Percentiles rank a stretch among this genome's conserved stretches.
Evolutionary conservation across 805 yeast genomes (phyloP).

Genomic region (Scheffersomyces coipomensis): DNA sequence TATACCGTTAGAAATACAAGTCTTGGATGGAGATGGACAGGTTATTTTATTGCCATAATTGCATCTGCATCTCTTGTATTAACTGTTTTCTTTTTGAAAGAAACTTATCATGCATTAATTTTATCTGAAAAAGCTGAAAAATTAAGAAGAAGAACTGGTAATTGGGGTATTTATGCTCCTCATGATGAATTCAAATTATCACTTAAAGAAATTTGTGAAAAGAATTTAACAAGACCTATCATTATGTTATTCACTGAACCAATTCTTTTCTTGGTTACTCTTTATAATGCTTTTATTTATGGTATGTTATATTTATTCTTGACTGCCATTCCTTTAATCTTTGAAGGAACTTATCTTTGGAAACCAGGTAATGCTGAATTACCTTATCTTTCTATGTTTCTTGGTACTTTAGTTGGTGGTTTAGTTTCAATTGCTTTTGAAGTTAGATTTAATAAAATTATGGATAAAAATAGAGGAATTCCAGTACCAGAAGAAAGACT

Average conservation of each 20-base stretch:
- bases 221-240: conserved; percentile 35
- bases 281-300: conserved; percentile 49
- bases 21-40: conserved; percentile 58
- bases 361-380: conserved; percentile 64
- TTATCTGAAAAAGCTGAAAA: conserved; percentile 28
- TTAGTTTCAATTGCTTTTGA: conserved; percentile 52
- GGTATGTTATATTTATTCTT: conserved; percentile 45
- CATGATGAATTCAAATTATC: conserved; percentile 30
- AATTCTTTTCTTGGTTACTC: conserved; percentile 39
- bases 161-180: conserved; percentile 37
- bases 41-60: conserved; percentile 47
- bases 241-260: conserved; percentile 40
- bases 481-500: conserved; percentile 78
- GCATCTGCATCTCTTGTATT: conserved; percentile 28
- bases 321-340: conserved; percentile 43
- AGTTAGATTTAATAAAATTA: conserved; percentile 43
- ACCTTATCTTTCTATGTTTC: conserved; percentile 74
- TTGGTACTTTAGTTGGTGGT: conserved; percentile 67
- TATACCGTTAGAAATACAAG: conserved; percentile 35
- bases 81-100: conserved; percentile 29
- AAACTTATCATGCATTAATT: conserved; percentile 38
- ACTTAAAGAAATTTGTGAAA: conserved; percentile 29
- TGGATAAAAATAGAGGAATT: conserved; percentile 50
- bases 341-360: conserved; percentile 57
- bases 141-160: conserved; percentile 37